phyloP scores from a whole-genome alignment of 225 moss, liverwort and hornwort species.

The Antitrichia curtipendula region DNA sequence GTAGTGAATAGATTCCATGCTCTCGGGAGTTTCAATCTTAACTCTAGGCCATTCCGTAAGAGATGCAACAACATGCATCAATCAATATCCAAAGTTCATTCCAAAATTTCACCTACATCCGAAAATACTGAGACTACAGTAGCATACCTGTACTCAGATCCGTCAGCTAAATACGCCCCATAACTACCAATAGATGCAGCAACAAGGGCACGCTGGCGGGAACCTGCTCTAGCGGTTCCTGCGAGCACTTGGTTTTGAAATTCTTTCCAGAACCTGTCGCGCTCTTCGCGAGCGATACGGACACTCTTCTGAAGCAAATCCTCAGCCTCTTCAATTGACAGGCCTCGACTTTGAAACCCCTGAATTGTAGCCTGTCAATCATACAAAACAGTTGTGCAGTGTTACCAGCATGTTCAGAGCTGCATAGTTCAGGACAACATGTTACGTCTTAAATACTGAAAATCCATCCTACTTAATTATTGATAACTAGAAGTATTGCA shows the following conservation, averaged over 20 bases:
- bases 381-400: background rate
- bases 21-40: background rate
- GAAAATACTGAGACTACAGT: background rate
- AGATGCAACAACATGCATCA: background rate
- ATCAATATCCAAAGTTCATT: background rate
- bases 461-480: background rate
- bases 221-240: conserved; percentile 35
- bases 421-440: background rate
- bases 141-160: conserved; percentile 83
- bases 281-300: conserved; percentile 60
- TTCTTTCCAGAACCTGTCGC: conserved; percentile 74
- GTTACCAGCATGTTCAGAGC: background rate
- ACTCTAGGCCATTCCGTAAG: background rate
- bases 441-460: background rate
- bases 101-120: background rate
- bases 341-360: conserved; percentile 69
- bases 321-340: conserved; percentile 46
- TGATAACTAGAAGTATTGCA: background rate
- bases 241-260: conserved; percentile 29
- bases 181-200: conserved; percentile 95
- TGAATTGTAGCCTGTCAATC: conserved; percentile 66
- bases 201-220: conserved; percentile 62
- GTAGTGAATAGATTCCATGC: background rate
- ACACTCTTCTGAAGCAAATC: conserved; percentile 65
- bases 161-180: conserved; percentile 95